Conservation (phyloP, 306 rosid genomes). For the Quercus mongolica region DNA sequence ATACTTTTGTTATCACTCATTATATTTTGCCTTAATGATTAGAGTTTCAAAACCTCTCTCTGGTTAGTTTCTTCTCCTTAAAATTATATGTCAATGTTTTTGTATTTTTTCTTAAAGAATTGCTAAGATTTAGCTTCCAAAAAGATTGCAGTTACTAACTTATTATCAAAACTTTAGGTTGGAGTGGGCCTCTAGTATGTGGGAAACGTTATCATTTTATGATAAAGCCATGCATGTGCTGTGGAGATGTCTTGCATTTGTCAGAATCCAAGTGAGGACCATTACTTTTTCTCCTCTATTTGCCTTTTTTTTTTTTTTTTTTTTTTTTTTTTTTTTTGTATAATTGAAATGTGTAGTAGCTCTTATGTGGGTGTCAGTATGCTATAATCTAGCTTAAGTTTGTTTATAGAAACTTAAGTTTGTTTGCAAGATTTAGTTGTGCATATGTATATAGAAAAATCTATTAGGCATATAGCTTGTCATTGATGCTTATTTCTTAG, state of each 20-base stretch:
- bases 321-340: no score
- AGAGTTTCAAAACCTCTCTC: no score
- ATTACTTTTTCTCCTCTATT: background rate
- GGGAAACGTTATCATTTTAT: constrained; percentile 89
- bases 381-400: no score
- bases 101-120: background rate
- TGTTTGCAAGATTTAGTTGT: no score
- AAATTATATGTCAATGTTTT: no score
- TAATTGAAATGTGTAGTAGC: background rate
- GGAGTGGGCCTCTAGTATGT: constrained; percentile 96
- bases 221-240: constrained; percentile 90
- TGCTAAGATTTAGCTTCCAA: background rate
- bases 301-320: background rate
- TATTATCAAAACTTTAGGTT: constrained; percentile 46
- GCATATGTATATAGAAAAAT: no score
- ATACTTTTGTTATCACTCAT: no score
- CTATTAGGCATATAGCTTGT: no score
- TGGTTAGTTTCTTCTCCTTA: no score
- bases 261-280: constrained; percentile 91
- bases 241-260: constrained; percentile 87
- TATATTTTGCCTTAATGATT: no score
- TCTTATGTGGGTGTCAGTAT: background rate
- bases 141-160: background rate
- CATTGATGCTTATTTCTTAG: no score
- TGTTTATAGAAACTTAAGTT: no score